Percentiles rank a stretch among this genome's conserved stretches.
Evolutionary conservation across 2,329 filamentous ascomycete genomes (phyloP).

Genomic region (Dactylella cylindrospora): DNA sequence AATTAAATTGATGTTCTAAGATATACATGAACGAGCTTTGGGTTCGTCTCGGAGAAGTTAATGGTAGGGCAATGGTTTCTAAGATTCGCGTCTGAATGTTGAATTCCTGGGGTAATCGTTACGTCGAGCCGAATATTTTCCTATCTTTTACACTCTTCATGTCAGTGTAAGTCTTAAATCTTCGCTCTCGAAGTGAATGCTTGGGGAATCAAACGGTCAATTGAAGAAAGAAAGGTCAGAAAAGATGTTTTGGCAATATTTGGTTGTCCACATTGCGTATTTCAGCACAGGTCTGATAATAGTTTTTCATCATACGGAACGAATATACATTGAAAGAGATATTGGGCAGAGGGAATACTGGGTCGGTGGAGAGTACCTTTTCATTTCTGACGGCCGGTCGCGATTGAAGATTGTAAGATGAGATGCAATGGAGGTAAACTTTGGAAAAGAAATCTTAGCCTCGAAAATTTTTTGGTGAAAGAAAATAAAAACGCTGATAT

Average conservation of each 20-base stretch:
- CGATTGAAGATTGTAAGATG: too few relatives aligned
- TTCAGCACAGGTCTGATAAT: slow-evolving; percentile 45
- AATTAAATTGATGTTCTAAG: background rate
- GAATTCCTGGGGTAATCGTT: background rate
- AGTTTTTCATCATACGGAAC: slow-evolving; percentile 41
- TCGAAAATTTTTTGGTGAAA: too few relatives aligned
- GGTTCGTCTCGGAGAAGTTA: too few relatives aligned
- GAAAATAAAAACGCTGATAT: too few relatives aligned
- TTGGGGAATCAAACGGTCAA: background rate
- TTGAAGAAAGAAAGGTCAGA: slow-evolving; percentile 26
- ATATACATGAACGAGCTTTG: slow-evolving; percentile 18
- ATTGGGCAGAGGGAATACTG: too few relatives aligned
- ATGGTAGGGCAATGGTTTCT: too few relatives aligned
- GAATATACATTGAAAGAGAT: too few relatives aligned
- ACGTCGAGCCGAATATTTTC: background rate
- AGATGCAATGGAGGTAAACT: too few relatives aligned
- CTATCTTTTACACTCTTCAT: slow-evolving; percentile 5
- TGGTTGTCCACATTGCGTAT: slow-evolving; percentile 43
- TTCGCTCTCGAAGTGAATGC: background rate
- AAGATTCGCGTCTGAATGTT: too few relatives aligned
- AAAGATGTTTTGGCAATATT: slow-evolving; percentile 42
- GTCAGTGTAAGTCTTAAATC: background rate
- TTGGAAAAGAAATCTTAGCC: too few relatives aligned
- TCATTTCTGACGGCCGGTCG: too few relatives aligned
- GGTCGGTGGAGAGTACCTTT: too few relatives aligned